Evolutionary conservation across 106 monocot species (phyloP).

Genomic region (Platanthera zijinensis): DNA sequence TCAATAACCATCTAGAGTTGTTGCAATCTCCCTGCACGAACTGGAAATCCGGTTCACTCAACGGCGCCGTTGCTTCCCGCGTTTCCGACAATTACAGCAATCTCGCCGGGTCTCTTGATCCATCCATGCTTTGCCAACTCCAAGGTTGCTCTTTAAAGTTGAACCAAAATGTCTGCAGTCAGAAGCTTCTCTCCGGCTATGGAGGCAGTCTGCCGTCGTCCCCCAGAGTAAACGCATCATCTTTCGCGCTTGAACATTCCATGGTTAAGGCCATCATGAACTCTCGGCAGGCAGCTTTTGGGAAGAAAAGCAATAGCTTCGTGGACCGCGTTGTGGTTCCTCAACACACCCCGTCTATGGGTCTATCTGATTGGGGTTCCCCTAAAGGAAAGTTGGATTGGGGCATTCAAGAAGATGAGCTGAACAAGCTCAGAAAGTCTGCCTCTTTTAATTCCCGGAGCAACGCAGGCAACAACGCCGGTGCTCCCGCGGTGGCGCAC

Average conservation of each 20-base stretch:
- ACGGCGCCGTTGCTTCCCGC: constrained; percentile 4
- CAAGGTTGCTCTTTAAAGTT: constrained; percentile 22
- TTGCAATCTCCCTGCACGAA: constrained; percentile 21
- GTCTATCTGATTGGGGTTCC: constrained; percentile 53
- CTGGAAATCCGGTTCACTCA: constrained; percentile 11
- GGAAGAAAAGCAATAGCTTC: constrained; percentile 91
- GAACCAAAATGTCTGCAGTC: constrained; percentile 18
- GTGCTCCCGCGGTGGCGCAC: neutral
- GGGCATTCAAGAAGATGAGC: constrained; percentile 86
- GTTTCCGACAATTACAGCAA: constrained; percentile 19
- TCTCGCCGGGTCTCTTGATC: constrained; percentile 23
- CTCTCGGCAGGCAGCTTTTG: constrained; percentile 57
- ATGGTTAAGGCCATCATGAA: constrained; percentile 80
- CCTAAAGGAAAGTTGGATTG: constrained; percentile 73
- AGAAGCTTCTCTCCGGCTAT: constrained; percentile 37
- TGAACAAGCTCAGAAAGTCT: constrained; percentile 70
- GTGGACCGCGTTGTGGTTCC: constrained; percentile 41
- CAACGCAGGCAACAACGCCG: constrained; percentile 6
- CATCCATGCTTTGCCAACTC: constrained; percentile 17
- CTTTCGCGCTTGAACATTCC: constrained; percentile 49
- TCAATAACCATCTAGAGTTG: constrained; percentile 34
- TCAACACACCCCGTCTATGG: constrained; percentile 6
- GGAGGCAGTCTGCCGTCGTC: constrained; percentile 31
- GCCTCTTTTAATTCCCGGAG: constrained; percentile 52
- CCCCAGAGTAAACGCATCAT: constrained; percentile 22